Conservation (phyloP, 1,284 basidiomycete genomes). For the Peniophora sp. region DNA sequence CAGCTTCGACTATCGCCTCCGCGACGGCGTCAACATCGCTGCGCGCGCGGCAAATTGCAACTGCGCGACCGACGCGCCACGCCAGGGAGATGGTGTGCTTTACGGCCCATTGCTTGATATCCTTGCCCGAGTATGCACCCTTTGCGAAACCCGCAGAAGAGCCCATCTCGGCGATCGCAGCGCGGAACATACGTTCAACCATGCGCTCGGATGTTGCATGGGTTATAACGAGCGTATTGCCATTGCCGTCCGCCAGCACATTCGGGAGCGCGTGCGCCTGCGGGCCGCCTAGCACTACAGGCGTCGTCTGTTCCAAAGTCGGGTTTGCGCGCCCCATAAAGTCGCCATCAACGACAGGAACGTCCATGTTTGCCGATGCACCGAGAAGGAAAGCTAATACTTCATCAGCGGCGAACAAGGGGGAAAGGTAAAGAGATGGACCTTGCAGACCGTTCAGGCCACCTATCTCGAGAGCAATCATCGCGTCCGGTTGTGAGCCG, state of each 20-base stretch:
- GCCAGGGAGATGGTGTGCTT: constrained; percentile 9
- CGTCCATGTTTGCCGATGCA: constrained; percentile 15
- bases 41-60: constrained; percentile 5
- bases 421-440: background rate
- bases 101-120: constrained; percentile 2
- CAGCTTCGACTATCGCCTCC: constrained; percentile 7
- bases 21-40: constrained; percentile 6
- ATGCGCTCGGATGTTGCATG: constrained; percentile 6
- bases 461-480: constrained; percentile 18
- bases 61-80: constrained; percentile 8
- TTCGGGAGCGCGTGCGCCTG: constrained; percentile 6
- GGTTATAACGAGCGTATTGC: constrained; percentile 6
- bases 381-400: constrained; percentile 16
- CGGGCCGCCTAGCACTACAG: constrained; percentile 1
- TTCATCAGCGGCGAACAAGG: background rate
- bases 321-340: constrained; percentile 19
- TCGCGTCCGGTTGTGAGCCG: constrained; percentile 5
- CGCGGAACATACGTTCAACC: constrained; percentile 8
- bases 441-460: constrained; percentile 24
- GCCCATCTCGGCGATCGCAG: constrained; percentile 8
- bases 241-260: constrained; percentile 6
- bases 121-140: constrained; percentile 1
- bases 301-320: constrained; percentile 6
- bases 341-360: constrained; percentile 24
- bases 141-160: constrained; percentile 3